Percentiles rank a stretch among this genome's conserved stretches.
These are phyloP conservation scores for Pseudozyma sp. DNA, from an alignment of 1,284 basidiomycete species.

Conservation along the genomic window DNA sequence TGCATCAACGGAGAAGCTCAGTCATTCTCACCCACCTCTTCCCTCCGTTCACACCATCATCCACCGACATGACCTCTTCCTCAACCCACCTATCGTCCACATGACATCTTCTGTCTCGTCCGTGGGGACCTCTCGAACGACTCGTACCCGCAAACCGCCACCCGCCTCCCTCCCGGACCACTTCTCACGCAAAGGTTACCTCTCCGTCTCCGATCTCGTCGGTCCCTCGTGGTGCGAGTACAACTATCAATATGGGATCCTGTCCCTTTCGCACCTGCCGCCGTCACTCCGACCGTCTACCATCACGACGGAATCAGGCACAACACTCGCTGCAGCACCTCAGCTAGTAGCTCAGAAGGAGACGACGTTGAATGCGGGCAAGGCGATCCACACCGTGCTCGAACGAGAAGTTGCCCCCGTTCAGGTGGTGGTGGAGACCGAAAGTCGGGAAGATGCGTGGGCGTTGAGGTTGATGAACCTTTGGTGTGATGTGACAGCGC, in stretches of 20 bases:
- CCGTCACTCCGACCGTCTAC: slow-evolving; percentile 45
- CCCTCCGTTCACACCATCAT: background rate
- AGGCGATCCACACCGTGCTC: slow-evolving; percentile 80
- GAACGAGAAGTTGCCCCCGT: slow-evolving; percentile 80
- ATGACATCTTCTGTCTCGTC: background rate
- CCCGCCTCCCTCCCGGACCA: slow-evolving; percentile 42
- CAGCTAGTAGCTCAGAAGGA: slow-evolving; percentile 39
- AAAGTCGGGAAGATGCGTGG: slow-evolving; percentile 78
- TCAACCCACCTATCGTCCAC: background rate
- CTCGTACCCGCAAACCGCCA: slow-evolving; percentile 1
- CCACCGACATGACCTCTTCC: background rate
- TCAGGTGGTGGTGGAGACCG: slow-evolving; percentile 70
- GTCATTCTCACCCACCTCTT: background rate
- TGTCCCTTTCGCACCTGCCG: slow-evolving; percentile 54
- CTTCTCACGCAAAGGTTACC: slow-evolving; percentile 41
- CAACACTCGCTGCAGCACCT: slow-evolving; percentile 34
- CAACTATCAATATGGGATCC: slow-evolving; percentile 56
- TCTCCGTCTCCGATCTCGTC: slow-evolving; percentile 64
- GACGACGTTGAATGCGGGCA: slow-evolving; percentile 27
- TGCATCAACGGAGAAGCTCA: too few relatives aligned
- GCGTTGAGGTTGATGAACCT: slow-evolving; percentile 74
- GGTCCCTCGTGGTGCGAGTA: slow-evolving; percentile 65
- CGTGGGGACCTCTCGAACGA: background rate
- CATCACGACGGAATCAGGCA: slow-evolving; percentile 55
- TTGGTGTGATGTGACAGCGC: slow-evolving; percentile 35